phyloP scores from a whole-genome alignment of 2,329 filamentous ascomycete genomes.

The Piedraia hortae region DNA sequence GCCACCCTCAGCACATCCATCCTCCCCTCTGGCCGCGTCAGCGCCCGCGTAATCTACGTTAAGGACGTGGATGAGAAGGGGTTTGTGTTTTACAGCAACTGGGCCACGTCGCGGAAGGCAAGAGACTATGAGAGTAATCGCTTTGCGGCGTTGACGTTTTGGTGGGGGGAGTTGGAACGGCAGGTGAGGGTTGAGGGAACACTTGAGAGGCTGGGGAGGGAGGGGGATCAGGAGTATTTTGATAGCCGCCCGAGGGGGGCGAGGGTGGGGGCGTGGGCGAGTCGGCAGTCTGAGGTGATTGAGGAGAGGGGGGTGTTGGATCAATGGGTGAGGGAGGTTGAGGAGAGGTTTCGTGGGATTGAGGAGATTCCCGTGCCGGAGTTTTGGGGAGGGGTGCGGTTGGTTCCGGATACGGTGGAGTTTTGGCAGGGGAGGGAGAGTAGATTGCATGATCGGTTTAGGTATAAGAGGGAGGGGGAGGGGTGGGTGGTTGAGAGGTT shows the following conservation, averaged over 20 bases:
- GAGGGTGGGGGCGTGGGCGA: slow-evolving; percentile 79
- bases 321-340: slow-evolving; percentile 45
- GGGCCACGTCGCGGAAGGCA: slow-evolving; percentile 46
- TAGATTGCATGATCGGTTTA: slow-evolving; percentile 78
- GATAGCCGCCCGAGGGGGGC: slow-evolving; percentile 46
- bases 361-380: slow-evolving; percentile 71
- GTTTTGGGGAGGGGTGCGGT: slow-evolving; percentile 79
- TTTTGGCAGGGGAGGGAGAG: slow-evolving; percentile 89
- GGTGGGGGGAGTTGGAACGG: slow-evolving; percentile 63
- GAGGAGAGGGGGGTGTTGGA: slow-evolving; percentile 45
- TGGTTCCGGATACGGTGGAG: slow-evolving; percentile 66
- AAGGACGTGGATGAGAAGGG: slow-evolving; percentile 69
- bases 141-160: slow-evolving; percentile 64
- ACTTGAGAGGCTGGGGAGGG: slow-evolving; percentile 34
- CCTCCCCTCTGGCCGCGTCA: slow-evolving; percentile 61
- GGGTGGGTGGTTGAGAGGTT: slow-evolving; percentile 32
- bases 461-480: slow-evolving; percentile 36
- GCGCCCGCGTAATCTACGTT: slow-evolving; percentile 67
- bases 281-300: slow-evolving; percentile 58
- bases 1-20: slow-evolving; percentile 64
- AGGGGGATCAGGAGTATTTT: slow-evolving; percentile 45
- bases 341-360: slow-evolving; percentile 43
- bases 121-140: slow-evolving; percentile 44
- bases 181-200: slow-evolving; percentile 74
- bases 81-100: slow-evolving; percentile 87